A percentile compares a stretch with the other conserved stretches of the same genome.
These are phyloP conservation scores for Phytopythium helicoides DNA, from an alignment of 352 stramenopile species.

Conservation along the genomic window DNA sequence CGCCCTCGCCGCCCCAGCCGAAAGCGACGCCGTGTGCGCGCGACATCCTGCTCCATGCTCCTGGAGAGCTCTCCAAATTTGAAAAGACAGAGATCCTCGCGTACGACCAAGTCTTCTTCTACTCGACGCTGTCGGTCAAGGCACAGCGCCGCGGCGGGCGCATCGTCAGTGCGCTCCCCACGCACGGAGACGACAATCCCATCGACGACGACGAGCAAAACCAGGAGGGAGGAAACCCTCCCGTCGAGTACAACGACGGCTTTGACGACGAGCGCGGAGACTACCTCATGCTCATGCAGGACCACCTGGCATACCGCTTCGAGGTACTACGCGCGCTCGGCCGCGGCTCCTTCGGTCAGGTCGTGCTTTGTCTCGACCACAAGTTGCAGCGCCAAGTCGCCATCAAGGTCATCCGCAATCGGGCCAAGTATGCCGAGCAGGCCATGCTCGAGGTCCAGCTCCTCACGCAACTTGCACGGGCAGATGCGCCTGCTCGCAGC, in stretches of 20 bases:
- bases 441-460: conserved; percentile 96
- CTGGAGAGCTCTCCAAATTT: conserved; percentile 35
- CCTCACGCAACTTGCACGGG: conserved; percentile 51
- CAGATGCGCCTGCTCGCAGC: conserved; percentile 27
- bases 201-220: conserved; percentile 4
- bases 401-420: conserved; percentile 99
- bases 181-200: conserved; percentile 18
- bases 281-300: conserved; percentile 94
- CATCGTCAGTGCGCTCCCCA: conserved; percentile 22
- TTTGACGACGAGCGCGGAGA: conserved; percentile 97
- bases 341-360: conserved; percentile 98
- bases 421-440: conserved; percentile 94
- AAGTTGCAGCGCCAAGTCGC: conserved; percentile 86
- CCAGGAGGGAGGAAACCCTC: not conserved
- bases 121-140: conserved; percentile 35
- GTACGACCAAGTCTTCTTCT: conserved; percentile 52
- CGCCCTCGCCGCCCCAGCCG: conserved; percentile 10
- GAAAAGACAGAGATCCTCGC: conserved; percentile 52
- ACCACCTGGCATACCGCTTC: conserved; percentile 94
- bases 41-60: not conserved
- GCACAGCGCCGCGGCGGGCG: conserved; percentile 24
- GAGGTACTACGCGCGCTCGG: conserved; percentile 94
- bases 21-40: conserved; percentile 2
- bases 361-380: conserved; percentile 93
- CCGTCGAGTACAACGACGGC: conserved; percentile 85